phyloP scores from a whole-genome alignment of 345 rosid species.

The Stellera chamaejasme region DNA sequence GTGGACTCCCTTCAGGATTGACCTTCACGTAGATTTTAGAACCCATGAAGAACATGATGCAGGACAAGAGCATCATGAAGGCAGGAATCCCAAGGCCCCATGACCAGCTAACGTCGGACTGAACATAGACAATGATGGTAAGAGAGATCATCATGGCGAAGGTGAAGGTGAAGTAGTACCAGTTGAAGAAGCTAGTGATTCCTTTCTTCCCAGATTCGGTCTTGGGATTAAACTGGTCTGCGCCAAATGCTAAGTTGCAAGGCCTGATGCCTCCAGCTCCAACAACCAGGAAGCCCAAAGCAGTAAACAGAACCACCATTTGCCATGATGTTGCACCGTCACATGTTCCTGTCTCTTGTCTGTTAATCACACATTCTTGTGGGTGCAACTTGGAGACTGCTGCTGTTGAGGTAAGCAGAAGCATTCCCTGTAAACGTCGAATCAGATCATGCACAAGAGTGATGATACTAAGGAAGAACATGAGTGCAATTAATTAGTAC shows the following conservation, averaged over 20 bases:
- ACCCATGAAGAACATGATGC: slow-evolving; percentile 30
- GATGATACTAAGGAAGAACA: too few species aligned
- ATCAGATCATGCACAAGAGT: neutral
- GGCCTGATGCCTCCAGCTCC: slow-evolving; percentile 50
- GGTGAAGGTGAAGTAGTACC: slow-evolving; percentile 46
- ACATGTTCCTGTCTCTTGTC: slow-evolving; percentile 9
- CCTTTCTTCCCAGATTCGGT: slow-evolving; percentile 36
- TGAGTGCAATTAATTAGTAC: neutral
- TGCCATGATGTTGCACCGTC: slow-evolving; percentile 27
- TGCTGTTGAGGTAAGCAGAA: slow-evolving; percentile 31
- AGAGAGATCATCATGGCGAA: slow-evolving; percentile 34
- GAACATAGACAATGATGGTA: slow-evolving; percentile 41
- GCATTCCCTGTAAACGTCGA: slow-evolving; percentile 30
- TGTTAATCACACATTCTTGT: slow-evolving; percentile 16
- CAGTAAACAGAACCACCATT: slow-evolving; percentile 23
- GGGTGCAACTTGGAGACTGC: slow-evolving; percentile 33
- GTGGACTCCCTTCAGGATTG: slow-evolving; percentile 34
- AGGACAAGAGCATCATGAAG: slow-evolving; percentile 33
- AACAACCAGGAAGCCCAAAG: slow-evolving; percentile 26
- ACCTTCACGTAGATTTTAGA: slow-evolving; percentile 29
- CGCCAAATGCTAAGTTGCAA: slow-evolving; percentile 47
- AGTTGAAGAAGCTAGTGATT: slow-evolving; percentile 48
- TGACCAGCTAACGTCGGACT: slow-evolving; percentile 51
- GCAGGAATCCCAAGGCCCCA: slow-evolving; percentile 48
- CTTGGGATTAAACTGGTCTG: slow-evolving; percentile 46